phyloP scores from a whole-genome alignment of 768 basidiomycete species.

The Chalciporus sphaerocephalus region DNA sequence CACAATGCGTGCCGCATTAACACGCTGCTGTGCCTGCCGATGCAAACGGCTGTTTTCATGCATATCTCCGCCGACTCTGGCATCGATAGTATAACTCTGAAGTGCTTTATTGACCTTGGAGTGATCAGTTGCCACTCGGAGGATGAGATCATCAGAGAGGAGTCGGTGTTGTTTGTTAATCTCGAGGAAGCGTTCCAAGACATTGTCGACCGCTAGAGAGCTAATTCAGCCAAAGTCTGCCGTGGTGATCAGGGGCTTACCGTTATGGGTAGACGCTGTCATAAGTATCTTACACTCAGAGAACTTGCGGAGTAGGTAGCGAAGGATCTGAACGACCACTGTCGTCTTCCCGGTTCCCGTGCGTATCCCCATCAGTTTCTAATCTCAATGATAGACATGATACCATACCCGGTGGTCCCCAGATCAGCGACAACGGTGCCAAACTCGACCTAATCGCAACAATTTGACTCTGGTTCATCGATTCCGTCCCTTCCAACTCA shows the following conservation, averaged over 20 bases:
- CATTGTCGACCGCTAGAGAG: constrained; percentile 63
- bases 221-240: not conserved
- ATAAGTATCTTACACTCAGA: constrained; percentile 50
- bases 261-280: constrained; percentile 71
- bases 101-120: constrained; percentile 56
- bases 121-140: constrained; percentile 64
- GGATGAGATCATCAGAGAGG: constrained; percentile 52
- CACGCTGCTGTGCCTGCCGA: constrained; percentile 55
- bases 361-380: not conserved
- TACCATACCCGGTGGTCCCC: constrained; percentile 60
- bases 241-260: constrained; percentile 25
- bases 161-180: constrained; percentile 42
- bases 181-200: constrained; percentile 56
- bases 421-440: constrained; percentile 51
- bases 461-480: constrained; percentile 54
- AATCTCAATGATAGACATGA: not conserved
- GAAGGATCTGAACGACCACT: constrained; percentile 59
- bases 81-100: constrained; percentile 59
- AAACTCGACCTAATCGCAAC: constrained; percentile 44
- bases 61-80: constrained; percentile 54
- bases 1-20: constrained; percentile 51
- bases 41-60: constrained; percentile 54
- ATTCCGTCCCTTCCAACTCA: constrained; percentile 11
- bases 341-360: constrained; percentile 70
- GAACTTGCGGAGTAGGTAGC: constrained; percentile 35